Evolutionary conservation across 2,329 filamentous ascomycete genomes (phyloP).

Genomic region (Aspergillus viridinutans): DNA sequence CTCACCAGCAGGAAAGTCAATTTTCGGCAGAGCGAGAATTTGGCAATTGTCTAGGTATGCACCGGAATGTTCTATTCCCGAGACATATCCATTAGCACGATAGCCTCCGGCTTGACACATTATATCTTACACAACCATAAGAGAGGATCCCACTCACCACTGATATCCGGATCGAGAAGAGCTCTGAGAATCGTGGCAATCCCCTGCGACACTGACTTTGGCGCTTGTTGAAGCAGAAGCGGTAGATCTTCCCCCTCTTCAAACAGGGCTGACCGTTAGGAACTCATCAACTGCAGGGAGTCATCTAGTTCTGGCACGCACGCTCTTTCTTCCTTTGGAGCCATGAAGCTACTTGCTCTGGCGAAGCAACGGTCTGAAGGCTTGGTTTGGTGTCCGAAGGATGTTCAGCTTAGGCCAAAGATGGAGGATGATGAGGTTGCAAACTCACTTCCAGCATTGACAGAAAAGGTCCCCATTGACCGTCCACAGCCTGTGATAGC

Average conservation of each 20-base stretch:
- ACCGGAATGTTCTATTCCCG: slow-evolving; percentile 16
- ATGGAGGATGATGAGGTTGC: not conserved
- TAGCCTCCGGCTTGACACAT: not conserved
- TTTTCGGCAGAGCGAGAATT: slow-evolving; percentile 13
- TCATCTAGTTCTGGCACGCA: slow-evolving; percentile 3
- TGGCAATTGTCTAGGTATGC: slow-evolving; percentile 23
- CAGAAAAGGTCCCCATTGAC: slow-evolving; percentile 20
- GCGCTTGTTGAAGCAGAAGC: slow-evolving; percentile 20
- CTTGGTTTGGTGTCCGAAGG: slow-evolving; percentile 19
- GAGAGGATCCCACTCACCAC: slow-evolving; percentile 14
- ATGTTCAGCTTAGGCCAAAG: not conserved
- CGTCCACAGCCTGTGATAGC: slow-evolving; percentile 6
- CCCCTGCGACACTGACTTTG: slow-evolving; percentile 19
- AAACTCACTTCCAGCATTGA: slow-evolving; percentile 25
- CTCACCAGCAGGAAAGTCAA: slow-evolving; percentile 25
- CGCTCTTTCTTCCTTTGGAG: slow-evolving; percentile 21
- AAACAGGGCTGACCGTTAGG: not conserved
- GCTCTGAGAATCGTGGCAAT: slow-evolving; percentile 20
- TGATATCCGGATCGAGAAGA: slow-evolving; percentile 21
- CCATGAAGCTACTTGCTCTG: slow-evolving; percentile 19
- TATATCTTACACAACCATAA: not conserved
- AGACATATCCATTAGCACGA: not conserved
- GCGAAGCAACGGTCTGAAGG: slow-evolving; percentile 17
- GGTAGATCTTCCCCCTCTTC: slow-evolving; percentile 19
- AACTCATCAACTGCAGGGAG: not conserved